Conservation (phyloP, 2,329 filamentous ascomycete genomes). For the Sphaerulina vaccinii region DNA sequence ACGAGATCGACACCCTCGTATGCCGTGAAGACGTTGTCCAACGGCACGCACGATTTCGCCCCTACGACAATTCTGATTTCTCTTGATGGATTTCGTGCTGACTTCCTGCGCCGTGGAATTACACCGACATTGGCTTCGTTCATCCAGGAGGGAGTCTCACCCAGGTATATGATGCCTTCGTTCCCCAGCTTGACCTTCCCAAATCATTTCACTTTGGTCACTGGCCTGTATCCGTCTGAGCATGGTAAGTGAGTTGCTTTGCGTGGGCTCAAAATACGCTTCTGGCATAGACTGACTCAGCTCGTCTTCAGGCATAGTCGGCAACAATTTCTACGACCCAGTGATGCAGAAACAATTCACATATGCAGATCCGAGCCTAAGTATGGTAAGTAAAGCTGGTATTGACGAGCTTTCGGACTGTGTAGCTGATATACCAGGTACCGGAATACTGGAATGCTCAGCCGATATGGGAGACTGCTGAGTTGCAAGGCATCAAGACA, state of each 20-base stretch:
- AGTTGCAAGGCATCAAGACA: conserved; percentile 72
- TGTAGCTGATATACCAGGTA: conserved; percentile 42
- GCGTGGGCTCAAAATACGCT: no score
- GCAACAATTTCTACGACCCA: conserved; percentile 93
- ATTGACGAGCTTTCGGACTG: neutral
- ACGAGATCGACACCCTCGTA: conserved; percentile 11
- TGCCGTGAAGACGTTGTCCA: conserved; percentile 51
- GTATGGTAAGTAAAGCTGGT: conserved; percentile 49
- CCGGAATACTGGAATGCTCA: conserved; percentile 94
- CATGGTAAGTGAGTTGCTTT: conserved; percentile 58
- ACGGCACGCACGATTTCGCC: conserved; percentile 84
- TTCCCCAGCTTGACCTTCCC: conserved; percentile 97
- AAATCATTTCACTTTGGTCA: conserved; percentile 88
- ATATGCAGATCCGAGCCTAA: conserved; percentile 74
- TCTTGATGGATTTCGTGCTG: conserved; percentile 91
- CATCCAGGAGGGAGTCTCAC: conserved; percentile 79
- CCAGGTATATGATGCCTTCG: conserved; percentile 83
- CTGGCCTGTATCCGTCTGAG: conserved; percentile 85
- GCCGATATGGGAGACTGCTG: conserved; percentile 90
- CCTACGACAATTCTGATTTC: conserved; percentile 93
- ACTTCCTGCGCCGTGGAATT: conserved; percentile 79
- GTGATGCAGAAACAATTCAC: conserved; percentile 74
- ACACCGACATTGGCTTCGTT: conserved; percentile 81
- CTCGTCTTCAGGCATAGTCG: conserved; percentile 61
- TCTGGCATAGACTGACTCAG: neutral